These are phyloP conservation scores for Penicillium manginii DNA, from an alignment of 495 filamentous ascomycete species.

Conservation along the genomic window DNA sequence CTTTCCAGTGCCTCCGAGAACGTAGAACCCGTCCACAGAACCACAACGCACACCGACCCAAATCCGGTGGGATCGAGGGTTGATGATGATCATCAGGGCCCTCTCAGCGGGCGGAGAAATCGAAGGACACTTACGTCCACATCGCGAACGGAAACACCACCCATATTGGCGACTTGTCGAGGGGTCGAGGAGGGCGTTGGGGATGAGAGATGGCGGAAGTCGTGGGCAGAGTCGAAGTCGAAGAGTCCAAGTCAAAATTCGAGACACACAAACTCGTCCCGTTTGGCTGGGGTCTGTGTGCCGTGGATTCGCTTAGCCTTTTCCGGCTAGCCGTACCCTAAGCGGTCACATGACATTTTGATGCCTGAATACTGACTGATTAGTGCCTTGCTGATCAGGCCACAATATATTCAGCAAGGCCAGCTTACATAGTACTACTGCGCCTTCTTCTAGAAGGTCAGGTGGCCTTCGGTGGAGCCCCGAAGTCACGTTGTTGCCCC, in stretches of 20 bases:
- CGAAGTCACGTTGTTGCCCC: conserved; percentile 35
- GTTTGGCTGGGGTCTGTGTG: conserved; percentile 44
- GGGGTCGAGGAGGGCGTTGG: conserved; percentile 42
- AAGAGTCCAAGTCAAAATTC: conserved; percentile 50
- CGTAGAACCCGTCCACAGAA: not conserved
- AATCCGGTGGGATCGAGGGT: not conserved
- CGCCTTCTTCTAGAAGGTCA: conserved; percentile 20
- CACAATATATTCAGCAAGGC: not conserved
- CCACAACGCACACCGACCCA: conserved; percentile 1
- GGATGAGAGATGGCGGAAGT: conserved; percentile 42
- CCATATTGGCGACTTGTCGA: conserved; percentile 70
- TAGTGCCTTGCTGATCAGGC: not conserved
- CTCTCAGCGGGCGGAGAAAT: not conserved
- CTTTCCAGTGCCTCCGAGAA: not conserved
- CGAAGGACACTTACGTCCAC: conserved; percentile 74
- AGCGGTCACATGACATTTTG: conserved; percentile 27
- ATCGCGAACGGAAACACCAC: conserved; percentile 86
- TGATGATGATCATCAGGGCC: conserved; percentile 6
- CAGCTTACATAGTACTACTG: too few species aligned
- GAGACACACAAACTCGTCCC: conserved; percentile 39
- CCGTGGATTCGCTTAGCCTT: conserved; percentile 46
- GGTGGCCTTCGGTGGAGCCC: conserved; percentile 28
- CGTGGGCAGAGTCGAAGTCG: conserved; percentile 43
- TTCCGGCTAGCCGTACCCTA: conserved; percentile 53
- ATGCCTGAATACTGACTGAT: not conserved